Percentiles rank a stretch among this genome's conserved stretches.
phyloP scores from a whole-genome alignment of 306 rosid species.

The Vicia faba region DNA sequence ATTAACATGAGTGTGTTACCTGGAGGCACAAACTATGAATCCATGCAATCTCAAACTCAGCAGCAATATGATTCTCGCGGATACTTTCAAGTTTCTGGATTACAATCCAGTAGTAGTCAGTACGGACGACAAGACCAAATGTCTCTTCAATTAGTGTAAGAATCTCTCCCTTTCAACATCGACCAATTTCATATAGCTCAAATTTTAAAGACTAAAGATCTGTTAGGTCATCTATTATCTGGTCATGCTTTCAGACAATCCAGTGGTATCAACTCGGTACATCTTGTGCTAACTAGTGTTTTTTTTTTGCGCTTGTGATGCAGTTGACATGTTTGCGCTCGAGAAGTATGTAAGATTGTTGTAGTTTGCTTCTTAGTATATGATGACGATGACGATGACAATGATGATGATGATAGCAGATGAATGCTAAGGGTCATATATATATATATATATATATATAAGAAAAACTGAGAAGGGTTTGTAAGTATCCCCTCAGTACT shows the following conservation, averaged over 20 bases:
- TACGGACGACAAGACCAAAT: conserved; percentile 74
- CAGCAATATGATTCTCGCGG: conserved; percentile 61
- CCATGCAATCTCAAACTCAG: conserved; percentile 55
- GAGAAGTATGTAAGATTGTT: conserved; percentile 27
- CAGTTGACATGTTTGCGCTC: conserved; percentile 44
- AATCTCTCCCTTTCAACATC: no score
- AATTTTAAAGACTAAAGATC: no score
- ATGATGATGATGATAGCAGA: conserved; percentile 34
- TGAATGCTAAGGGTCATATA: conserved; percentile 32
- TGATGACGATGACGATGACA: background rate
- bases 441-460: conserved; percentile 12
- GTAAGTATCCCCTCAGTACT: conserved; percentile 32
- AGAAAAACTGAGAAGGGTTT: conserved; percentile 36
- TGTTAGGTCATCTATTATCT: background rate
- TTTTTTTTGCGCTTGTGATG: conserved; percentile 1
- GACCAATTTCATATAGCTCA: no score
- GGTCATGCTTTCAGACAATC: no score
- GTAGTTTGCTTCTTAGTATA: conserved; percentile 40
- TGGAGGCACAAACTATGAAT: conserved; percentile 58
- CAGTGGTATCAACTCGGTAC: no score
- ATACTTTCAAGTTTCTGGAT: conserved; percentile 78
- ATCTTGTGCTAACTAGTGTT: conserved; percentile 7
- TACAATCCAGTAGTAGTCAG: conserved; percentile 44
- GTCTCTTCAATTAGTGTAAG: conserved; percentile 83
- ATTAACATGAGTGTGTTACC: conserved; percentile 47